Conservation (phyloP, 495 filamentous ascomycete species). For the Penicillium riverlandense region DNA sequence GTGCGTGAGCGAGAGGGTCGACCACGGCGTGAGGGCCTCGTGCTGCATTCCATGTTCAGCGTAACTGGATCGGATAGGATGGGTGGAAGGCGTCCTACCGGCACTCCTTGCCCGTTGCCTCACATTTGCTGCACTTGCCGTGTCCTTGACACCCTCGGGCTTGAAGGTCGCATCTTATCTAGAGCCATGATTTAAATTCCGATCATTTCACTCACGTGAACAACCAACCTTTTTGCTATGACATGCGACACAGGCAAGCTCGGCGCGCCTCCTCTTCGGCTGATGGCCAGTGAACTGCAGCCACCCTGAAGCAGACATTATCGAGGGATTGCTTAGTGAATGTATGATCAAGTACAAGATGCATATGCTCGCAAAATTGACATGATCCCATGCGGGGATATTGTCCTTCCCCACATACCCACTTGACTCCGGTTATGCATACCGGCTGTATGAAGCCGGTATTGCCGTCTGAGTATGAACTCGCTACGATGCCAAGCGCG, state of each 20-base stretch:
- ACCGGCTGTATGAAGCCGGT: slow-evolving; percentile 4
- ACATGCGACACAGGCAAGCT: slow-evolving; percentile 26
- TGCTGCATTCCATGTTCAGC: slow-evolving; percentile 8
- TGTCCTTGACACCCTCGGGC: slow-evolving; percentile 13
- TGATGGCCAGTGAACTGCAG: slow-evolving; percentile 13
- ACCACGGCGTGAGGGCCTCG: slow-evolving; percentile 13
- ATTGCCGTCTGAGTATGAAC: background rate
- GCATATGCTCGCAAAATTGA: background rate
- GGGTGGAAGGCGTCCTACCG: slow-evolving; percentile 3
- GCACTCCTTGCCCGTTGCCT: slow-evolving; percentile 17
- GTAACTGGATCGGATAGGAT: background rate
- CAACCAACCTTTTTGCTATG: slow-evolving; percentile 24
- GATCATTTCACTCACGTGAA: background rate
- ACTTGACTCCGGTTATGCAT: background rate
- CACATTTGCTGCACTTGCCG: slow-evolving; percentile 22
- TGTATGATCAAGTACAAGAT: background rate
- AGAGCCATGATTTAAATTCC: background rate
- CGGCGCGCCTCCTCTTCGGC: slow-evolving; percentile 24
- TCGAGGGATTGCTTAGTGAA: background rate
- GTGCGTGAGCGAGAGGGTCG: too few species aligned
- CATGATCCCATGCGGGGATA: background rate
- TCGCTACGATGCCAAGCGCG: too few species aligned
- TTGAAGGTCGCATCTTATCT: slow-evolving; percentile 30
- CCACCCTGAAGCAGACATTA: slow-evolving; percentile 5
- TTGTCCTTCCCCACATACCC: background rate